Conservation (phyloP, 2,329 filamentous ascomycete species). For the Cadophora sp. region DNA sequence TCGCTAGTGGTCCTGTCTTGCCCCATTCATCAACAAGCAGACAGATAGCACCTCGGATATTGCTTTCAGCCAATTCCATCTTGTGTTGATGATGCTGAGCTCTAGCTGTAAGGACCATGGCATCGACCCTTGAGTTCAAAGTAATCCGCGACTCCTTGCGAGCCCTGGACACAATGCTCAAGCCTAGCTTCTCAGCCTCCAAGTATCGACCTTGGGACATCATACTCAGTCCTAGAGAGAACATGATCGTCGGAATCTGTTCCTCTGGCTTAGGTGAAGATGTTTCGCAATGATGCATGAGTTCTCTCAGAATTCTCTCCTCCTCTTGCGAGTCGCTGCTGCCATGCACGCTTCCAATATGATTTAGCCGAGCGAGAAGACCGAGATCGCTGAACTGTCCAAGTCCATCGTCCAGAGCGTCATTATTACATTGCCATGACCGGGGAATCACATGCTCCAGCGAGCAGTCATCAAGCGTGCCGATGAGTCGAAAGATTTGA, state of each 20-base stretch:
- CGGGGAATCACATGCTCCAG: background rate
- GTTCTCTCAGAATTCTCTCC: background rate
- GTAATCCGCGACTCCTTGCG: background rate
- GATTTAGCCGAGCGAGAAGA: background rate
- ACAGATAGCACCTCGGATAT: background rate
- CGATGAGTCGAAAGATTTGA: background rate
- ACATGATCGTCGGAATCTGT: background rate
- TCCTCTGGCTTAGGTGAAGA: background rate
- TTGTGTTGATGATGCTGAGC: background rate
- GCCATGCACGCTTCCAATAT: background rate
- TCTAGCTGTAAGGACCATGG: background rate
- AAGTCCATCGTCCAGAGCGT: background rate
- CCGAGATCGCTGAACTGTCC: background rate
- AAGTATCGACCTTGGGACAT: background rate
- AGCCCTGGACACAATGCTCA: background rate
- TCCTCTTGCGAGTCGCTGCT: background rate
- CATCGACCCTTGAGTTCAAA: background rate
- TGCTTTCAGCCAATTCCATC: background rate
- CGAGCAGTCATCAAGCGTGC: background rate
- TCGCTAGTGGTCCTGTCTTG: background rate
- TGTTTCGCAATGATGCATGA: background rate
- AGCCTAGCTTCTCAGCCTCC: background rate
- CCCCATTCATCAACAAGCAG: background rate
- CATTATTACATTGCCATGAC: background rate
- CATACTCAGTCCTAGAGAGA: background rate